A percentile compares a stretch with the other conserved stretches of the same genome.
These are phyloP conservation scores for Paramarasmius palmivorus DNA, from an alignment of 1,284 basidiomycete genomes.

Conservation along the genomic window DNA sequence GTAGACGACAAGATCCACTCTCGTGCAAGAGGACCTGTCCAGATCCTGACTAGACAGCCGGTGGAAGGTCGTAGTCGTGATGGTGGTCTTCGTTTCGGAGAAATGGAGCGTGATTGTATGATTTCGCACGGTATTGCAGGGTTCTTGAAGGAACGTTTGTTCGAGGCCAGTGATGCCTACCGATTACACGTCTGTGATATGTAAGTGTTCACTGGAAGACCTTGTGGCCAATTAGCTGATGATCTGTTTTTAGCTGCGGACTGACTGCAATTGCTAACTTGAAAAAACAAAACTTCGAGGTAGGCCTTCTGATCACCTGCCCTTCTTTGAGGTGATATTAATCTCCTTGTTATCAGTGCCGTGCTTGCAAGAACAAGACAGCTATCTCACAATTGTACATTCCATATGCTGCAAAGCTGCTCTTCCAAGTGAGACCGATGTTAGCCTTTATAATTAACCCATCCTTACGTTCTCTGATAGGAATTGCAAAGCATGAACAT, in stretches of 20 bases:
- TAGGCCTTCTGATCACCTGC: constrained; percentile 28
- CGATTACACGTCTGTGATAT: constrained; percentile 95
- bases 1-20: constrained; percentile 99
- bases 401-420: constrained; percentile 88
- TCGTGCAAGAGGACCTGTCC: constrained; percentile 94
- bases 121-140: constrained; percentile 98
- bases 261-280: constrained; percentile 94
- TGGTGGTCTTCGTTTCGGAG: constrained; percentile 98
- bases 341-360: constrained; percentile 49
- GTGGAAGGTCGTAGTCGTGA: constrained; percentile 99
- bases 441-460: not conserved
- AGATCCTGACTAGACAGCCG: constrained; percentile 96
- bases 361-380: constrained; percentile 95
- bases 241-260: constrained; percentile 68
- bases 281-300: constrained; percentile 87
- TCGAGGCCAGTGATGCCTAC: constrained; percentile 94
- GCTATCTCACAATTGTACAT: constrained; percentile 90
- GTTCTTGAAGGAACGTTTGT: constrained; percentile 95
- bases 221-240: constrained; percentile 24
- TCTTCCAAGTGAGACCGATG: constrained; percentile 74
- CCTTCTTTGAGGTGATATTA: constrained; percentile 18
- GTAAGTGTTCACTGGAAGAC: no score
- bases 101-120: constrained; percentile 99
- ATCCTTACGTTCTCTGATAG: constrained; percentile 34
- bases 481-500: constrained; percentile 93